phyloP scores from a whole-genome alignment of 2,329 filamentous ascomycete genomes.

The Aspergillus udagawae region DNA sequence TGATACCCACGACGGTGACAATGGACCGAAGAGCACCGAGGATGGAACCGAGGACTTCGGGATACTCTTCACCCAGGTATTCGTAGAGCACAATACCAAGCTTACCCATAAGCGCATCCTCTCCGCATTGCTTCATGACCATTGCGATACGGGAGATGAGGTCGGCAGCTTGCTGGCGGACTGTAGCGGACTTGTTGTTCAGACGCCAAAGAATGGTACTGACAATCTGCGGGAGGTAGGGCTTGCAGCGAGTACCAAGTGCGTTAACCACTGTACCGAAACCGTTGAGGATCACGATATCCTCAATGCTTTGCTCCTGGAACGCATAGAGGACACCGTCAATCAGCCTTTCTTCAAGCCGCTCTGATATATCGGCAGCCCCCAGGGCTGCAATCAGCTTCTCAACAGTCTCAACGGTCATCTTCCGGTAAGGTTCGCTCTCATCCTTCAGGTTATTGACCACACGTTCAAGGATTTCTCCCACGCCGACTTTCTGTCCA shows the following conservation, averaged over 20 bases:
- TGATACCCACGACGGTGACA: constrained; percentile 95
- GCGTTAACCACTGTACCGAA: constrained; percentile 98
- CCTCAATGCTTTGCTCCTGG: constrained; percentile 96
- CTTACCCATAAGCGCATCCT: constrained; percentile 93
- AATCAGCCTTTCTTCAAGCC: constrained; percentile 87
- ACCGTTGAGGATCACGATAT: constrained; percentile 92
- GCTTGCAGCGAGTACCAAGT: constrained; percentile 87
- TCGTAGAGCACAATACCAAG: constrained; percentile 93
- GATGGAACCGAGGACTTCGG: constrained; percentile 94
- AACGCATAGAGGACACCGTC: constrained; percentile 95
- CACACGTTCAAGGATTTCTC: constrained; percentile 89
- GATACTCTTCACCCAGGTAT: constrained; percentile 97
- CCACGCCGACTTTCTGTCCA: constrained; percentile 94
- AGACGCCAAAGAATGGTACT: constrained; percentile 93
- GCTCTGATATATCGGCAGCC: constrained; percentile 87
- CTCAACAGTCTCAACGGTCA: constrained; percentile 97
- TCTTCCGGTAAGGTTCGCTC: constrained; percentile 95
- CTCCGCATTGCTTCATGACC: constrained; percentile 98
- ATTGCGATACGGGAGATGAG: constrained; percentile 95
- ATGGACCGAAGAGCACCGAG: constrained; percentile 92
- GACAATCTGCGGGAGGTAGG: constrained; percentile 94
- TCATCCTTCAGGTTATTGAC: constrained; percentile 97
- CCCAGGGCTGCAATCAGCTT: constrained; percentile 92
- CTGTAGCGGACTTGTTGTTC: constrained; percentile 96
- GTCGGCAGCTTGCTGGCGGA: constrained; percentile 94